Base-by-base conservation (phyloP, 306 rosid genomes). In the Alnus glutinosa region DNA sequence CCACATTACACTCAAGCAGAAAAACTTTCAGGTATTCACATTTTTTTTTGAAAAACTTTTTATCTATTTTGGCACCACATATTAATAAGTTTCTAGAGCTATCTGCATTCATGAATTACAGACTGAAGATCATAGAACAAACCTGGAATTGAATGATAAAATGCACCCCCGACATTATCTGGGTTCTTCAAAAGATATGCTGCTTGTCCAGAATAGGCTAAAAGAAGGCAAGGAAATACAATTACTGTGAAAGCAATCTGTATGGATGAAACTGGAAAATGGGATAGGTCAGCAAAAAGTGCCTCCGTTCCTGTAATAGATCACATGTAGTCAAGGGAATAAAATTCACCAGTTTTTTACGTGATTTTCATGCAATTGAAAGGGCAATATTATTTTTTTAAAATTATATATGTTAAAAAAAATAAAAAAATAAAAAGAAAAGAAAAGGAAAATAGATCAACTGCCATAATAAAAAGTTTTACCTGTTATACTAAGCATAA, bases 401-500 rank as follows among this genome's bases (percentile, higher is more conserved):
- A 23, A 23, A 23, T 23, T 23, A 23, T 23, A 23, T 23, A 23
- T 23, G 0, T 23, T 23, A 23, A 23, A 23, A 23, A 4, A 19
- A 12, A 4, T 62, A 7, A 23, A 55, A 18, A 18, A 3, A 1
- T 2, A 28, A 11, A 28, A 13, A 49, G 10, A 14, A 14, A 67
- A 67, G 2, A 9, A 67, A 67, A 2, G 2, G 16, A n/a, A 42
- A 19, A 18, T 68, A 68, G 37, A 59, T 4, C 50, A 68, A 68
- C 51, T 42, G 13, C 32, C 71, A 59, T 13, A 54, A 48, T 54
- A 63, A 46, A 81, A 77, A 34, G 3, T 49, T 51, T 69, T 85
- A 96, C 99, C 99, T 74, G 99, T 96, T 84, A 96, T 96, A 79
- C 99, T 90, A 80, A 96, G 97, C 94, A 96, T 83, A 64, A 96